These are phyloP conservation scores for Cutaneotrichosporon dermatis DNA, from an alignment of 1,284 basidiomycete genomes.

Conservation along the genomic window DNA sequence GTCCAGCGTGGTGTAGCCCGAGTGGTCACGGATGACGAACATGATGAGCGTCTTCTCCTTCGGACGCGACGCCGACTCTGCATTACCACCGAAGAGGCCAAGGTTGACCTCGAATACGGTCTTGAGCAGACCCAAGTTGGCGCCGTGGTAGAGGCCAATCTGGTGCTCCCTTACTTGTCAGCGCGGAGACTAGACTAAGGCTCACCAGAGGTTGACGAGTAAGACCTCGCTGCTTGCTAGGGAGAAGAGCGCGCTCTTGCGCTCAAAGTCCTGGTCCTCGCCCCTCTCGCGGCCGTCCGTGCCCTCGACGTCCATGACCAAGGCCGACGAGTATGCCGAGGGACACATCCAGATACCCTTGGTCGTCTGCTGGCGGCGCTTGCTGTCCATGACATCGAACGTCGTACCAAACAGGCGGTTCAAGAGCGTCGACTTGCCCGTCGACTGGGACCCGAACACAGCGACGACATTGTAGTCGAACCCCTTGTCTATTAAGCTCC, in stretches of 20 bases:
- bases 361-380: slow-evolving; percentile 88
- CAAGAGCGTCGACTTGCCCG: slow-evolving; percentile 94
- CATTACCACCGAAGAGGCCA: slow-evolving; percentile 68
- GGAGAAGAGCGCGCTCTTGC: slow-evolving; percentile 96
- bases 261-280: slow-evolving; percentile 99
- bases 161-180: slow-evolving; percentile 60
- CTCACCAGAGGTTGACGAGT: slow-evolving; percentile 83
- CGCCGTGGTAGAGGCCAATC: slow-evolving; percentile 96
- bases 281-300: slow-evolving; percentile 97
- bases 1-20: slow-evolving; percentile 82
- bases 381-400: slow-evolving; percentile 98
- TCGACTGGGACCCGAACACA: slow-evolving; percentile 95
- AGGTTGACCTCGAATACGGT: slow-evolving; percentile 99
- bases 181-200: not conserved
- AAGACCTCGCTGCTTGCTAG: slow-evolving; percentile 93
- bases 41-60: slow-evolving; percentile 86
- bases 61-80: slow-evolving; percentile 49
- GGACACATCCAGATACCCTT: slow-evolving; percentile 99
- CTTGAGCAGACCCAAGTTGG: slow-evolving; percentile 98
- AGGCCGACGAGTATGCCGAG: slow-evolving; percentile 75
- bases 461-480: slow-evolving; percentile 91
- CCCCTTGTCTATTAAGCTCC: slow-evolving; percentile 78
- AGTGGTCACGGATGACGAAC: slow-evolving; percentile 97
- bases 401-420: slow-evolving; percentile 94
- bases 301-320: slow-evolving; percentile 99